phyloP scores from a whole-genome alignment of 1,139 yeast species.

The Protomyces pachydermus region DNA sequence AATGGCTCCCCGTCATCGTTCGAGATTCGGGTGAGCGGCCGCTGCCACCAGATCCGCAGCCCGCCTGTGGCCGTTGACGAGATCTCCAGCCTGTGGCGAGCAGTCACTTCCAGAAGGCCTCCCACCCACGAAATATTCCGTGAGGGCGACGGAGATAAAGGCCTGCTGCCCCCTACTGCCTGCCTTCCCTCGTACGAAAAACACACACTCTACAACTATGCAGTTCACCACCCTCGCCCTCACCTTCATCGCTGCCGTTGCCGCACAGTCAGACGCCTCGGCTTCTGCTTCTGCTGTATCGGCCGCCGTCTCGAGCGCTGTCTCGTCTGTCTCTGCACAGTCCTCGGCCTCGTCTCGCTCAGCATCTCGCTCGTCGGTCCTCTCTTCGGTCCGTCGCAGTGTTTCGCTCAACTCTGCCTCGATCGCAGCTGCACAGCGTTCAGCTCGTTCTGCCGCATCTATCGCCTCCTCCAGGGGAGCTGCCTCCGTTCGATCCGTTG shows the following conservation, averaged over 20 bases:
- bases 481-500: constrained; percentile 5
- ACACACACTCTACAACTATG: constrained; percentile 11
- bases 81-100: too few species aligned
- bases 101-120: not conserved
- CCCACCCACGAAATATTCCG: not conserved
- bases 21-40: too few species aligned
- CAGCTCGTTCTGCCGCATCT: constrained; percentile 4
- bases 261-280: constrained; percentile 13
- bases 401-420: constrained; percentile 18
- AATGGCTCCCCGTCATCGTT: too few species aligned
- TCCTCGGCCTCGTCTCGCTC: constrained; percentile 10
- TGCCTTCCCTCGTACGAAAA: too few species aligned
- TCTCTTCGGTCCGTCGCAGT: constrained; percentile 9
- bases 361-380: constrained; percentile 7
- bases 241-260: constrained; percentile 18
- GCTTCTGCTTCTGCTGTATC: not conserved
- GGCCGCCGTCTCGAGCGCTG: constrained; percentile 6
- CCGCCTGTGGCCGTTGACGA: too few species aligned
- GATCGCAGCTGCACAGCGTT: constrained; percentile 8
- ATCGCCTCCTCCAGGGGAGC: constrained; percentile 6
- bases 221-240: constrained; percentile 23
- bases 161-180: too few species aligned
- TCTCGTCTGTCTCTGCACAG: not conserved
- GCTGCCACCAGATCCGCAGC: too few species aligned
- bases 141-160: too few species aligned